These are phyloP conservation scores for Cicer bijugum DNA, from an alignment of 306 rosid genomes.

Conservation along the genomic window DNA sequence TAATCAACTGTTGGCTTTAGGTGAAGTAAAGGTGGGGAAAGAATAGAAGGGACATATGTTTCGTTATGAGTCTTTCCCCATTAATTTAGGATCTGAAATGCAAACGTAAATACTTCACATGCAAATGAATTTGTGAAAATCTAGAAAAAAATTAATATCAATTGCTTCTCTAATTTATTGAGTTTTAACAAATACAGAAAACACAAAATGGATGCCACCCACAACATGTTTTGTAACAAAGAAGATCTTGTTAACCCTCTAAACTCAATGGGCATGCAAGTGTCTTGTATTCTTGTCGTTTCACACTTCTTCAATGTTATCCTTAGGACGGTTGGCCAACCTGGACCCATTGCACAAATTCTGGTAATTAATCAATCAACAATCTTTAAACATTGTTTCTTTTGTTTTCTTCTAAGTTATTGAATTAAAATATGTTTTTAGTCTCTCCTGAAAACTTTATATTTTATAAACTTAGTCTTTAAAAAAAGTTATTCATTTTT, in stretches of 20 bases:
- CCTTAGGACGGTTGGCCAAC: constrained; percentile 80
- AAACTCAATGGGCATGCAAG: constrained; percentile 87
- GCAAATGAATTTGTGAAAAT: constrained; percentile 5
- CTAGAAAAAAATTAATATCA: not conserved
- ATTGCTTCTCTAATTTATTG: constrained; percentile 1
- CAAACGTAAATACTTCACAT: not conserved
- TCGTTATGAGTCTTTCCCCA: constrained; percentile 42
- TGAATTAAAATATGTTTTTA: no score
- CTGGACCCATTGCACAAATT: constrained; percentile 89
- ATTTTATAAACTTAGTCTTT: no score
- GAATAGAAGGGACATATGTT: constrained; percentile 40
- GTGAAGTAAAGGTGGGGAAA: constrained; percentile 39
- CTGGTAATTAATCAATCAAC: constrained; percentile 47
- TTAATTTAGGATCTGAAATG: constrained; percentile 53
- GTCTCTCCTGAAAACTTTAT: no score
- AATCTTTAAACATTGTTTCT: not conserved
- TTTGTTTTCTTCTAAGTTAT: no score
- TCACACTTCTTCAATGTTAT: constrained; percentile 84
- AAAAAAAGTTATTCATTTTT: no score
- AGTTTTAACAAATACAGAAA: constrained; percentile 1
- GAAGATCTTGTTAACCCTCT: constrained; percentile 72
- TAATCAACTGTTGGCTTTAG: not conserved
- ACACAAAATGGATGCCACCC: constrained; percentile 81
- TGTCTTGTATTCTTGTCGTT: constrained; percentile 82
- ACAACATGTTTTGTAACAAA: constrained; percentile 63